These are phyloP conservation scores for Malassezia slooffiae DNA, from an alignment of 1,284 basidiomycete species.

Conservation along the genomic window DNA sequence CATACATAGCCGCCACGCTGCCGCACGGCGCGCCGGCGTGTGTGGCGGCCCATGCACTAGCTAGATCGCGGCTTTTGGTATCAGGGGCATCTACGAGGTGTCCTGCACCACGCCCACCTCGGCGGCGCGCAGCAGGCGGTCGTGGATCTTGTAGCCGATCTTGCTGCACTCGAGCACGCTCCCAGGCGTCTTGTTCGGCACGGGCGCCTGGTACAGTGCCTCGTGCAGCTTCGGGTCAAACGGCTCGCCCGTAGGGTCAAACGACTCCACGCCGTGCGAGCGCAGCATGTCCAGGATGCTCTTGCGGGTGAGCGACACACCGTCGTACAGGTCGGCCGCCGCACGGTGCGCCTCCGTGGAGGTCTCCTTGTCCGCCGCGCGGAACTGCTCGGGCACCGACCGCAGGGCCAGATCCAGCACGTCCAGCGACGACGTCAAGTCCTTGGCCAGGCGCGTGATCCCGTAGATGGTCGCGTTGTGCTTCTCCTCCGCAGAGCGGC, in stretches of 20 bases:
- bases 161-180: slow-evolving; percentile 85
- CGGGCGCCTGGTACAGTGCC: slow-evolving; percentile 86
- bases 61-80: too few species aligned
- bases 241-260: slow-evolving; percentile 78
- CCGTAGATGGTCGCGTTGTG: slow-evolving; percentile 84
- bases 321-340: slow-evolving; percentile 53
- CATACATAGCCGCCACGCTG: too few species aligned
- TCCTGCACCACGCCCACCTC: slow-evolving; percentile 79
- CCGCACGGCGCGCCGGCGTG: too few species aligned
- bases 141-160: slow-evolving; percentile 56
- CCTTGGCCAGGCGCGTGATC: slow-evolving; percentile 75
- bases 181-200: slow-evolving; percentile 71
- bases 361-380: slow-evolving; percentile 44
- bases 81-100: slow-evolving; percentile 3
- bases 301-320: slow-evolving; percentile 84
- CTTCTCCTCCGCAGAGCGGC: slow-evolving; percentile 79
- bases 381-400: slow-evolving; percentile 57
- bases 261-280: slow-evolving; percentile 79
- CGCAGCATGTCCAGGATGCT: slow-evolving; percentile 77
- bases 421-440: slow-evolving; percentile 84
- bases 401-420: slow-evolving; percentile 73
- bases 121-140: slow-evolving; percentile 73
- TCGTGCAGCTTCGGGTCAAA: slow-evolving; percentile 94
- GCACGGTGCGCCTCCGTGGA: slow-evolving; percentile 29
- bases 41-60: too few species aligned